Evolutionary conservation across 345 rosid genomes (phyloP), one percentile per base, ranked within the genome.

Genomic region (Citrus sp.): DNA sequence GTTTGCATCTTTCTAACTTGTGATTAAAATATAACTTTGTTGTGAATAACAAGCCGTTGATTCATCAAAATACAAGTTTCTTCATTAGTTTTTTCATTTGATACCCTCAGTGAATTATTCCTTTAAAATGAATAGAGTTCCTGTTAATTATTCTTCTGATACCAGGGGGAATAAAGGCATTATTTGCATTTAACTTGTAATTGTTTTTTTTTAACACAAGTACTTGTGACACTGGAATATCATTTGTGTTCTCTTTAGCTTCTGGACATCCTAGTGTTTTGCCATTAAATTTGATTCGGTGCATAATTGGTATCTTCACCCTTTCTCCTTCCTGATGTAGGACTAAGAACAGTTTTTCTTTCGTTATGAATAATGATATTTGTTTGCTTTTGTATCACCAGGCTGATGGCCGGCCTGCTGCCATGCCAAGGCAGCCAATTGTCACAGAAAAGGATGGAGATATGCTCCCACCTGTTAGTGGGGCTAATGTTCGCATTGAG

Each of bases 371-470:
- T 72, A 27, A 12, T 27, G 73, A 60, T 63, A 27, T 70, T 74
- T 74, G 61, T 32, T 63, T 38, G 9, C 59, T 73, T 67, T 70
- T 69, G 49, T 77, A 75, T 55, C 64, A 32, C 28, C 89, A 94
- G 98, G 89, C 79, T 16, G 94, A 90, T 72, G 83, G 85, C 70
- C 88, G 92, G 84, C 79, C 87, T 77, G 76, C 81, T 69, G 74
- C 79, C 60, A 81, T 65, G 59, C 75, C 91, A 76, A 88, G 92
- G 88, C 93, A 91, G 85, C 91, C 85, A 79, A 71, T 78, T 40
- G 80, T 78, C 16, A 71, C 69, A 37, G 98, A 92, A 76, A 94
- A 88, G 82, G 91, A 87, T 79, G 89, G 87, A 82, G 95, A 91
- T 74, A 80, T 86, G 82, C 87, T 86, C 51, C 90, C 90, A 66